Conservation (phyloP, 495 filamentous ascomycete genomes). For the Aspergillus asperescens region DNA sequence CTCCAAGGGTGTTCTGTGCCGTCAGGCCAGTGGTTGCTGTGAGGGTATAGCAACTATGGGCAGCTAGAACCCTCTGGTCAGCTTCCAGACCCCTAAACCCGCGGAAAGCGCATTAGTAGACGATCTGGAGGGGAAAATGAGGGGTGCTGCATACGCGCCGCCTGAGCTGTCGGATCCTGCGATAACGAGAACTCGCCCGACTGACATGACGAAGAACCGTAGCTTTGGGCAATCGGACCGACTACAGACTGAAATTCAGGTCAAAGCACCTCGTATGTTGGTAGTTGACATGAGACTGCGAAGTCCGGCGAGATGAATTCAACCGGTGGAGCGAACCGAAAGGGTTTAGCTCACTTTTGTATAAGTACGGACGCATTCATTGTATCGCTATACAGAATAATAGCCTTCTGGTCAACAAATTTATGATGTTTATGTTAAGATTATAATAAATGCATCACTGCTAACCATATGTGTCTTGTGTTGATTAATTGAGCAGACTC, state of each 20-base stretch:
- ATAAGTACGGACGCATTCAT: neutral
- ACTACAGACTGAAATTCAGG: neutral
- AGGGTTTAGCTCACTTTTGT: neutral
- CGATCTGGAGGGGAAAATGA: constrained; percentile 13
- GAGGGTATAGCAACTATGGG: constrained; percentile 90
- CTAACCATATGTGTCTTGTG: no score
- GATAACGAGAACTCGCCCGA: constrained; percentile 65
- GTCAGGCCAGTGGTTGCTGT: constrained; percentile 95
- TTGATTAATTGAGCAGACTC: neutral
- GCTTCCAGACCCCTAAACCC: constrained; percentile 80
- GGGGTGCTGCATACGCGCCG: constrained; percentile 61
- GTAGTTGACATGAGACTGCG: neutral
- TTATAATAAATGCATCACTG: no score
- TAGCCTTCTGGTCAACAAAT: no score
- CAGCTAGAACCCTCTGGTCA: constrained; percentile 90
- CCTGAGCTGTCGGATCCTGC: constrained; percentile 84
- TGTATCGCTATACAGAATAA: no score
- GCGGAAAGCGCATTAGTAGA: constrained; percentile 16
- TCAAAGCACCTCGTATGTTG: neutral
- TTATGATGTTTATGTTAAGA: no score
- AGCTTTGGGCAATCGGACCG: neutral
- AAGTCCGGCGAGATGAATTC: neutral
- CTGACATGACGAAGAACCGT: constrained; percentile 28
- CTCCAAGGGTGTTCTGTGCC: constrained; percentile 86
- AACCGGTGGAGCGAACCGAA: neutral